Evolutionary conservation across 139 green algal species (phyloP).

Genomic region (Chlorella ohadii): DNA sequence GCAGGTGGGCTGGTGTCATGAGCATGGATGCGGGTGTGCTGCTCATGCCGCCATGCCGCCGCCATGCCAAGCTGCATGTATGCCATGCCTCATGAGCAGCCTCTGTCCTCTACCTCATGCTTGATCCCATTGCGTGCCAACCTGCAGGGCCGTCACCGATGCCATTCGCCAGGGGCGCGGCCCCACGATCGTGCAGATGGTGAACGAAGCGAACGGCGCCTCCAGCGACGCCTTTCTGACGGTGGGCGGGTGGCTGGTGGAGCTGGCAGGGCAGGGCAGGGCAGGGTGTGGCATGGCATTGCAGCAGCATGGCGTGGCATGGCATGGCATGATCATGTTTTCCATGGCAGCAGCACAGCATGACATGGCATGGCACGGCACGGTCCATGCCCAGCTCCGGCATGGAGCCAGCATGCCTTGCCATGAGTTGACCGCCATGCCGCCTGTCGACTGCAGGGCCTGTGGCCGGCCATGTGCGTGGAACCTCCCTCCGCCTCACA

Average conservation of each 20-base stretch:
- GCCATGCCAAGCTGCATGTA: no score
- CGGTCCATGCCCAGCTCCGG: no score
- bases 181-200: background rate
- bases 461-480: conserved; percentile 22
- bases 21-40: no score
- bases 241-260: background rate
- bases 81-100: no score
- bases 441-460: background rate
- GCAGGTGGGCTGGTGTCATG: background rate
- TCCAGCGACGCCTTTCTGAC: conserved; percentile 4
- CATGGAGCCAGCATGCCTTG: no score
- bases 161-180: background rate
- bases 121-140: no score
- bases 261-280: background rate
- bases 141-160: background rate
- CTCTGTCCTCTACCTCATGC: no score
- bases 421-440: no score
- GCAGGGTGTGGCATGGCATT: background rate
- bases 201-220: background rate
- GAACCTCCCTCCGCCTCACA: background rate
- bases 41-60: no score
- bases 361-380: no score
- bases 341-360: background rate
- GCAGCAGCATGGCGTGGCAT: background rate
- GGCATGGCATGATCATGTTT: background rate